A percentile compares a stretch with the other conserved stretches of the same genome.
Evolutionary conservation across 352 stramenopile genomes (phyloP).

Genomic region (Pythium aquatile): DNA sequence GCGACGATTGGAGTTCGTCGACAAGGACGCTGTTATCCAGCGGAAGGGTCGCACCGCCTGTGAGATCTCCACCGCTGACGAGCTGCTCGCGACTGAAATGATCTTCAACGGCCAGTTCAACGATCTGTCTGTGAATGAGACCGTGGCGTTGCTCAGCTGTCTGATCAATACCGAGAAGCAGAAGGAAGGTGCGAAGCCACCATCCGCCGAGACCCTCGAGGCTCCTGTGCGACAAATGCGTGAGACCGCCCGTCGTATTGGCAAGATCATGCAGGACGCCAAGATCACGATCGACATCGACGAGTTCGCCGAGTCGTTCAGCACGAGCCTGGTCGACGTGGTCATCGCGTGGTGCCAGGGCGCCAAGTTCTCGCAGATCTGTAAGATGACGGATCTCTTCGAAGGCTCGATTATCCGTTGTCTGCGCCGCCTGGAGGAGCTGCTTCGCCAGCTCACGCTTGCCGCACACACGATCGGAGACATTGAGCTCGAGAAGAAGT

Average conservation of each 20-base stretch:
- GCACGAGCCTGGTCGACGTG: slow-evolving; percentile 97
- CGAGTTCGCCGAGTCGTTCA: slow-evolving; percentile 97
- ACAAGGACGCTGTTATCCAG: slow-evolving; percentile 96
- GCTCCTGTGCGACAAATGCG: slow-evolving; percentile 93
- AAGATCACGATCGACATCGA: slow-evolving; percentile 96
- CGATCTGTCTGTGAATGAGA: slow-evolving; percentile 96
- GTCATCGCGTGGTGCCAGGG: slow-evolving; percentile 97
- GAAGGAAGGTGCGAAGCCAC: slow-evolving; percentile 85
- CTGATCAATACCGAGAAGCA: slow-evolving; percentile 96
- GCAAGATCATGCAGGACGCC: slow-evolving; percentile 88
- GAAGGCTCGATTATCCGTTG: slow-evolving; percentile 99
- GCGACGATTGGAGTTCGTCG: slow-evolving; percentile 95
- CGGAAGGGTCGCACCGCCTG: slow-evolving; percentile 98
- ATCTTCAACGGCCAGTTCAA: slow-evolving; percentile 99
- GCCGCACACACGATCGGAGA: slow-evolving; percentile 98
- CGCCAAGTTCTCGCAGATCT: slow-evolving; percentile 98
- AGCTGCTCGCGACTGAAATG: slow-evolving; percentile 98
- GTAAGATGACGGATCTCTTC: slow-evolving; percentile 97
- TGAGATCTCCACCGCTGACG: slow-evolving; percentile 98
- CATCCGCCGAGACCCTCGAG: slow-evolving; percentile 79
- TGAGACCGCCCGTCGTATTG: slow-evolving; percentile 92
- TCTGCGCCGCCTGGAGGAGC: slow-evolving; percentile 96
- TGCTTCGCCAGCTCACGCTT: slow-evolving; percentile 95
- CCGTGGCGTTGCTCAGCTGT: slow-evolving; percentile 94
- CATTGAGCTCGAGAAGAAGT: slow-evolving; percentile 96